Evolutionary conservation across 2,329 filamentous ascomycete genomes (phyloP), one percentile per base, ranked within the genome.

Genomic region (Claviceps spartinae): DNA sequence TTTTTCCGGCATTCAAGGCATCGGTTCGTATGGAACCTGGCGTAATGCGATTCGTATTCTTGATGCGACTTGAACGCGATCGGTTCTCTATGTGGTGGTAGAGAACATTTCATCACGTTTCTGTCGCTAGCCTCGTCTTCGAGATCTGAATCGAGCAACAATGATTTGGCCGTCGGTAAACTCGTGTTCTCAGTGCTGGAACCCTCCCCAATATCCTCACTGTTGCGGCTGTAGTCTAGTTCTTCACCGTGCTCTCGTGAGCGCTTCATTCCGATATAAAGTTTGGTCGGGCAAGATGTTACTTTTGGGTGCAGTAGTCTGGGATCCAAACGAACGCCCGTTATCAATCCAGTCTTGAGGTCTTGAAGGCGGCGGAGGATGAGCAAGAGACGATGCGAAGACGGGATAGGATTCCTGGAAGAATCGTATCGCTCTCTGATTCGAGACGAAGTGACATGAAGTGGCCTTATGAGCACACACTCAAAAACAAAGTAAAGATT

Each of bases 1-100:
- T 96, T 97, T 65, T 80, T 88, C 52, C 78, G 75, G 65, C 93
- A 98, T 62, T 89, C 85, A 9, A 82, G 72, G 64, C 93, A 98
- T 44, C 91, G 81, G 65, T 96, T 90, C 54, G 81, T 79, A 66
- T 97, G 93, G 22, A 77, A 73, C 62, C 87, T 83, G 58, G 74
- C 76, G 69, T 96, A 96, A 66, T 98, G 93, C 8, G 83, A 70
- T 64, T 96, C 89, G 67, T 94, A 96, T 16, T 89, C 86, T 54
- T 82, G 77, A 62, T 88, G 89, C 0, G 82, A 82, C 24, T 72
- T 64, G 67, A 98, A 97, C 4, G 75, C 72, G 51, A 93, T 62
- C 1, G 81, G 73, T 54, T 84, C 78, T 58, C 72, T 76, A 68
- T 96, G 90, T 47, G 88, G 87, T 50, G 90, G 88, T 22, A 97